phyloP scores from a whole-genome alignment of 73 alveolate species.

The Paramecium sonneborni region DNA sequence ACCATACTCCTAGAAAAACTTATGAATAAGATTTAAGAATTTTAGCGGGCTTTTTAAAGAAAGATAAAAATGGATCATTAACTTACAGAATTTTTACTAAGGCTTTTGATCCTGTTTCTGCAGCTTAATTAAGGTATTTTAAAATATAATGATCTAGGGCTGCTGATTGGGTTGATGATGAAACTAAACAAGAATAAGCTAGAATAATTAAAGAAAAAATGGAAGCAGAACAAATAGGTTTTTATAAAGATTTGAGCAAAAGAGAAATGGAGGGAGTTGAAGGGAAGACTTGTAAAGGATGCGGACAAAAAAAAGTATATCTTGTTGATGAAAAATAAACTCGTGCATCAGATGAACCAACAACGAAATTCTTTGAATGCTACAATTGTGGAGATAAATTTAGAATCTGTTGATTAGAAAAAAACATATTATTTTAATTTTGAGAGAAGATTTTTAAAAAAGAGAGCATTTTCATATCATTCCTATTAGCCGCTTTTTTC shows the following conservation, averaged over 20 bases:
- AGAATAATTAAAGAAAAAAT: not conserved
- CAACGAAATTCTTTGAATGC: slow-evolving; percentile 59
- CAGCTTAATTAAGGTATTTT: not conserved
- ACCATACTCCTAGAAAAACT: too few relatives aligned
- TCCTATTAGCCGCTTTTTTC: not conserved
- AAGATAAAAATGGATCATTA: not conserved
- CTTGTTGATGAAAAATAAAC: slow-evolving; percentile 43
- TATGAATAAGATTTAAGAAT: not conserved
- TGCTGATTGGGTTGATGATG: slow-evolving; percentile 25
- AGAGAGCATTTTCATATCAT: too few relatives aligned
- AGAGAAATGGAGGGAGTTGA: slow-evolving; percentile 59
- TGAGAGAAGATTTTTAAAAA: too few relatives aligned
- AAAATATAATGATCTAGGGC: not conserved
- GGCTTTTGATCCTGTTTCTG: not conserved
- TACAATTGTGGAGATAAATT: slow-evolving; percentile 54
- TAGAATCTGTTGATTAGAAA: not conserved
- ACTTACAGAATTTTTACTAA: not conserved
- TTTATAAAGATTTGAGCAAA: not conserved
- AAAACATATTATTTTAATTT: too few relatives aligned
- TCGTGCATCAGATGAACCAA: slow-evolving; percentile 63
- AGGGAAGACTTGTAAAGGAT: slow-evolving; percentile 48
- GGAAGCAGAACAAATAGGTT: slow-evolving; percentile 21
- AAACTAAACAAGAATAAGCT: not conserved
- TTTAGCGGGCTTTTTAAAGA: not conserved
- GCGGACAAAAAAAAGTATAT: slow-evolving; percentile 32